Percentiles rank a stretch among this genome's conserved stretches.
Conservation (phyloP, 176 grass and related monocot species). For the Zizania latifolia region DNA sequence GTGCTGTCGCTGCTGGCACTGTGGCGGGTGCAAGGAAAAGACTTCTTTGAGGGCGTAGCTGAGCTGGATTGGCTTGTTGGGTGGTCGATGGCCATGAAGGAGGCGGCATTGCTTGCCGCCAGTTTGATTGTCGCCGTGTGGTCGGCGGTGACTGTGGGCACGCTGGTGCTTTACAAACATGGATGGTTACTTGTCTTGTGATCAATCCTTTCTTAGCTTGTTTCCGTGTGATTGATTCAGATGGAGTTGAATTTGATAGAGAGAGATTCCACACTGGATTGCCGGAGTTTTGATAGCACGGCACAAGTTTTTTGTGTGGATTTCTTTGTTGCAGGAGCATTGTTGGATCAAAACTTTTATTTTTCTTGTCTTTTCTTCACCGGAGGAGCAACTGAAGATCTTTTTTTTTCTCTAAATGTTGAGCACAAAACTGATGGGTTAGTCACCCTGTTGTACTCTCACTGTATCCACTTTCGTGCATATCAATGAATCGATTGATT, state of each 20-base stretch:
- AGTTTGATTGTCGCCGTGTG: slow-evolving; percentile 63
- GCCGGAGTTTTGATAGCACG: slow-evolving; percentile 24
- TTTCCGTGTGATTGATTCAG: background rate
- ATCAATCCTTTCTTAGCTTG: slow-evolving; percentile 14
- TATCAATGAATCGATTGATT: slow-evolving; percentile 32
- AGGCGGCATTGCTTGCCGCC: slow-evolving; percentile 63
- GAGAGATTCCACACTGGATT: slow-evolving; percentile 6
- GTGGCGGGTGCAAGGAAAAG: slow-evolving; percentile 53
- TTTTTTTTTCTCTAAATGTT: slow-evolving; percentile 12
- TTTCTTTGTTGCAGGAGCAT: slow-evolving; percentile 11
- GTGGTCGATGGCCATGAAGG: slow-evolving; percentile 63
- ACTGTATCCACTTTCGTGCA: slow-evolving; percentile 27
- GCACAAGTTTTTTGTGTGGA: slow-evolving; percentile 32
- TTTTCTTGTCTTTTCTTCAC: slow-evolving; percentile 18
- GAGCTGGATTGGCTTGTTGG: slow-evolving; percentile 38
- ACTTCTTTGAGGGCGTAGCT: slow-evolving; percentile 49
- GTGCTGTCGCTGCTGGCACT: slow-evolving; percentile 57
- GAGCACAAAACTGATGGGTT: slow-evolving; percentile 24
- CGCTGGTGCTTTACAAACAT: slow-evolving; percentile 61
- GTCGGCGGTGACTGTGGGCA: slow-evolving; percentile 47
- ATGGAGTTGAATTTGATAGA: slow-evolving; percentile 30
- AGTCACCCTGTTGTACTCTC: slow-evolving; percentile 29
- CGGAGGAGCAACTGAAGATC: slow-evolving; percentile 22
- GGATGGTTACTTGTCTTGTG: slow-evolving; percentile 74
- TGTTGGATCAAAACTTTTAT: slow-evolving; percentile 21